Percentiles rank a stretch among this genome's conserved stretches.
Evolutionary conservation across 2,329 filamentous ascomycete species (phyloP).

Genomic region (Ophiostoma piceae): DNA sequence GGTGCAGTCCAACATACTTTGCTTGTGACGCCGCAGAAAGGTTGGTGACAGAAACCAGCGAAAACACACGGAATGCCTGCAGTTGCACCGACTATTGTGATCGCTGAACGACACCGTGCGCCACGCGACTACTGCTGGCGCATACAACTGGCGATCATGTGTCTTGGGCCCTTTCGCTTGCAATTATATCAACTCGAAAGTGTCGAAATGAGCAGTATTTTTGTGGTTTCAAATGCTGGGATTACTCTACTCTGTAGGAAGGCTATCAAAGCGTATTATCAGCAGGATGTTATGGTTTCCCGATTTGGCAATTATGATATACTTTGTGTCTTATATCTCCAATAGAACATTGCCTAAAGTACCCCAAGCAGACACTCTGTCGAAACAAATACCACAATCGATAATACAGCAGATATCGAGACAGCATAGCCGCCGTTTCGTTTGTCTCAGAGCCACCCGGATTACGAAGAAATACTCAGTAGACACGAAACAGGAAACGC

Average conservation of each 20-base stretch:
- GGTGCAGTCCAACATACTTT: background rate
- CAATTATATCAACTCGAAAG: background rate
- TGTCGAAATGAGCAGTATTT: background rate
- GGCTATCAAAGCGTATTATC: background rate
- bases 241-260: background rate
- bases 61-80: background rate
- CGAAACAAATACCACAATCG: background rate
- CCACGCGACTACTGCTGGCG: background rate
- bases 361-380: background rate
- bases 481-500: background rate
- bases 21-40: background rate
- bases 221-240: background rate
- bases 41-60: background rate
- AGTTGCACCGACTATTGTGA: constrained; percentile 1
- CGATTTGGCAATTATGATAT: background rate
- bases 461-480: background rate
- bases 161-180: background rate
- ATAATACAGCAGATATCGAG: background rate
- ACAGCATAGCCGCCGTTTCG: background rate
- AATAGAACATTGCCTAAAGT: background rate
- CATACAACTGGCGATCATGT: background rate
- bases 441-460: background rate
- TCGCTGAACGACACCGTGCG: background rate
- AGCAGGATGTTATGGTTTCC: background rate
- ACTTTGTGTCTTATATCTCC: background rate